Base-by-base conservation (phyloP, 768 basidiomycete species). In the Hygrophoropsis aurantiaca region DNA sequence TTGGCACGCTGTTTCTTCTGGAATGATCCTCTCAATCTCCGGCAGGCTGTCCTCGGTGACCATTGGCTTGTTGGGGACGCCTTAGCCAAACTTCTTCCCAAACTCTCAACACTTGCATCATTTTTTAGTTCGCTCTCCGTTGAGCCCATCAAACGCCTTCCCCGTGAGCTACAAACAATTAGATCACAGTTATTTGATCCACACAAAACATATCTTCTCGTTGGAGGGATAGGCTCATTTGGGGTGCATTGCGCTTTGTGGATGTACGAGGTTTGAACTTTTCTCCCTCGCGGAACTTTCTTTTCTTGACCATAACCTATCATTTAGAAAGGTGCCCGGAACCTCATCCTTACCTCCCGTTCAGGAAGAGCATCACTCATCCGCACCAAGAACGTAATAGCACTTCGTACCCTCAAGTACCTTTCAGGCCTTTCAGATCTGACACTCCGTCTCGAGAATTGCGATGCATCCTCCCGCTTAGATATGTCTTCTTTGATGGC, bases 151-250 rank as follows among this genome's bases (percentile, higher is more conserved):
- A 18, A 11, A 11, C 23, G 27, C 40, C 32, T 27, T 7, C 40
- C 36, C 7, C 20, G 20, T 11, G 24, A 19, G 2, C 20, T 5
- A 18, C 39, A 25, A 33, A 46, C 24, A 26, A 39, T 13, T 7
- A 30, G 27, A 30, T 30, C 27, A 30, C 27, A 30, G n/a, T 35
- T 65, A 19, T 64, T 72, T 49, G 51, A 58, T 32, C 40, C 58
- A 2, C 33, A 56, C 7, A 70, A 71, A 48, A 47, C 58, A 13
- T 73, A 74, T 44, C 24, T 74, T 5, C 57, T 73, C 5, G 35
- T 74, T 9, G 73, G 72, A n/a, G 73, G 72, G 9, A 64, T 73
- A 24, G 70, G 73, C 2, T 60, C 61, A 8, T 48, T 75, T 9
- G 73, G 73, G 2, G 40, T 65, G 11, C 65, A 69, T 19, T 49